phyloP scores from a whole-genome alignment of 208 protist genomes.

The Leishmania turanica region DNA sequence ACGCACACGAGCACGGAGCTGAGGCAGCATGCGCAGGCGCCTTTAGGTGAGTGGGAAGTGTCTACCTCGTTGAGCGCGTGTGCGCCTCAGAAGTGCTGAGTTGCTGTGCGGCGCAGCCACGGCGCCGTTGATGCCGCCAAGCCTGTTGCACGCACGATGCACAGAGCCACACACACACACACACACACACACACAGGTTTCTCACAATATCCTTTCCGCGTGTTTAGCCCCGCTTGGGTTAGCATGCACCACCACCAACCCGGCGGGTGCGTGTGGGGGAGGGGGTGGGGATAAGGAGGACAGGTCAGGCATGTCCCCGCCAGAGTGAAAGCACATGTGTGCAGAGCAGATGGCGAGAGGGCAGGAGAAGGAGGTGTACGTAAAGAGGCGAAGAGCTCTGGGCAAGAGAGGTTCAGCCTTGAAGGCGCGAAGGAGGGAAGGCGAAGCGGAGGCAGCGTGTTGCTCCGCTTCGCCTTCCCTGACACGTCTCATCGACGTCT shows the following conservation, averaged over 20 bases:
- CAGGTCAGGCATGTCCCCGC: not conserved
- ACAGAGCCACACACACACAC: not conserved
- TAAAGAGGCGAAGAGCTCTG: not conserved
- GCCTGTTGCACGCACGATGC: not conserved
- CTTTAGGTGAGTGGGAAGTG: not conserved
- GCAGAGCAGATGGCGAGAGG: not conserved
- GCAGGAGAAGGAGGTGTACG: not conserved
- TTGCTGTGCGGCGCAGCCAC: too few species aligned
- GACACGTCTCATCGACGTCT: not conserved
- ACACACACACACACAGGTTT: not conserved
- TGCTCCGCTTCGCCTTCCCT: not conserved
- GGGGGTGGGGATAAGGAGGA: not conserved
- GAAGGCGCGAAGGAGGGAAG: not conserved
- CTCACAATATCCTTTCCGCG: not conserved
- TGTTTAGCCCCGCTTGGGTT: too few species aligned
- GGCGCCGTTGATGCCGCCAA: not conserved
- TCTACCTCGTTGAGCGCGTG: not conserved
- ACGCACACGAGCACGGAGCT: not conserved
- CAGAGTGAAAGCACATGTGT: not conserved
- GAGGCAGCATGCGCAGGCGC: not conserved
- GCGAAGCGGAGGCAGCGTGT: not conserved
- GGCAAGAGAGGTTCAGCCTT: not conserved
- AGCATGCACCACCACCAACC: too few species aligned
- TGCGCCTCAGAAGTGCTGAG: not conserved
- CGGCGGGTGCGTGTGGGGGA: not conserved